Evolutionary conservation across 2,329 filamentous ascomycete species (phyloP), one percentile per base, ranked within the genome.

Genomic region (Zymoseptoria ardabiliae): DNA sequence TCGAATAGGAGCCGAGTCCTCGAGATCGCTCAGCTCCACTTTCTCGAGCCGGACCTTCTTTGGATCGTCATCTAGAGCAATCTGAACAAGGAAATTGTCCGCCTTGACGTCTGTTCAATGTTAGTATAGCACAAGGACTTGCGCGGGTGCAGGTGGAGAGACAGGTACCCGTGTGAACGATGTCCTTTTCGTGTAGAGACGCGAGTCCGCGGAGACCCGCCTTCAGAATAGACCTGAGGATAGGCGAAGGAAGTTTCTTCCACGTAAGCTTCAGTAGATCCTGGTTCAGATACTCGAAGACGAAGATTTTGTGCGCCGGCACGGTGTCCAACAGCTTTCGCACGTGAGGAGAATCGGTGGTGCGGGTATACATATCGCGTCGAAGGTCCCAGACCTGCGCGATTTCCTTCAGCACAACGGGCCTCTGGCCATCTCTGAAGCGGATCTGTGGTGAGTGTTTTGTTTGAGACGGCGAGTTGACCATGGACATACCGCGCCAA

Each of bases 1-100:
- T 1, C 72, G 72, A 20, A 75, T 64, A 62, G 75, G 68, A 9
- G 73, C 73, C 10, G 72, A 70, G 60, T 72, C 72, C 54, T 73
- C 69, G 22, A 73, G 57, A 57, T 72, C 70, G 20, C 58, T 63
- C 22, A 73, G 50, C 41, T 70, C 66, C 1, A 69, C 69, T 51
- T 62, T 35, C 45, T 70, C 61, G 19, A 70, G 50, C 17, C 22
- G 4, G 25, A 56, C 53, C 1, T 65, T 50, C 1, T 64, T 58
- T 55, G 64, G 5, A 17, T 52, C 60, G 5, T 65, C 9, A 21
- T 53, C 61, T 57, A 53, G 63, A 21, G 41, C 54, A 56, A 50
- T 70, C 51, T 51, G 50, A 30, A 69, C 63, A 65, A 72, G 57
- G 49, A 73, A 60, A 52, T 73, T 71, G 58, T 72, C 65, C 4